Evolutionary conservation across 768 basidiomycete species (phyloP).

Genomic region (Pseudohyphozyma bogoriensis): DNA sequence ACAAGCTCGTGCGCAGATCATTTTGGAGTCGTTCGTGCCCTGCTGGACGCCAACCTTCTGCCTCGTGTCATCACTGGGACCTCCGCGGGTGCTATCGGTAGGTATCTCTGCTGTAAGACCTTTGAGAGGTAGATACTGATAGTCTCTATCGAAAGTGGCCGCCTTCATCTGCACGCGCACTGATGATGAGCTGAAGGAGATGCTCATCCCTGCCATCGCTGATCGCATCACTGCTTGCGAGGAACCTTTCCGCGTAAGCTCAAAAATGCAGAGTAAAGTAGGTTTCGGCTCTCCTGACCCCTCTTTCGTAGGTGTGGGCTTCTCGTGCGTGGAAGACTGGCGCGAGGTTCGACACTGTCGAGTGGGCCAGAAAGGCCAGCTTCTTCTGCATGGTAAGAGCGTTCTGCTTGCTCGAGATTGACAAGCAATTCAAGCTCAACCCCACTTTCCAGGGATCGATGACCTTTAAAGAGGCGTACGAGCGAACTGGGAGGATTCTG

Average conservation of each 20-base stretch:
- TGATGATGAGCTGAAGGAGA: constrained; percentile 65
- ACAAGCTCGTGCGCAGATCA: constrained; percentile 50
- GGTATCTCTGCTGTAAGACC: not conserved
- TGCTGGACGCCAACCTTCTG: constrained; percentile 71
- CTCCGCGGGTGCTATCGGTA: constrained; percentile 75
- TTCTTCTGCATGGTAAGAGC: constrained; percentile 59
- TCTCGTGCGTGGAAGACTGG: constrained; percentile 67
- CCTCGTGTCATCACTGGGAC: constrained; percentile 92
- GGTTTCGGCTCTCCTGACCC: constrained; percentile 14
- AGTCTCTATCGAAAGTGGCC: constrained; percentile 34
- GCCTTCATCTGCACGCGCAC: constrained; percentile 75
- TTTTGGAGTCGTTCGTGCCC: constrained; percentile 82
- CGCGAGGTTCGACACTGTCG: constrained; percentile 82
- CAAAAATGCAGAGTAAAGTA: too few relatives aligned
- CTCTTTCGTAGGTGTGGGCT: constrained; percentile 15
- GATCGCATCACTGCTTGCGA: constrained; percentile 53
- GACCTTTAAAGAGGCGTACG: constrained; percentile 91
- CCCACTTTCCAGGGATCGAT: constrained; percentile 65
- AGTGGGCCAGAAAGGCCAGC: constrained; percentile 78
- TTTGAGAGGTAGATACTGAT: not conserved
- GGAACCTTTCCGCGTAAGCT: constrained; percentile 62
- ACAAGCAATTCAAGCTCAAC: not conserved
- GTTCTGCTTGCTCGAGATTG: not conserved
- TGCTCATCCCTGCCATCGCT: constrained; percentile 75
- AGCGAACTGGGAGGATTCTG: constrained; percentile 78